Base-by-base conservation (phyloP, 2,329 filamentous ascomycete species). In the Colletotrichum sp. region DNA sequence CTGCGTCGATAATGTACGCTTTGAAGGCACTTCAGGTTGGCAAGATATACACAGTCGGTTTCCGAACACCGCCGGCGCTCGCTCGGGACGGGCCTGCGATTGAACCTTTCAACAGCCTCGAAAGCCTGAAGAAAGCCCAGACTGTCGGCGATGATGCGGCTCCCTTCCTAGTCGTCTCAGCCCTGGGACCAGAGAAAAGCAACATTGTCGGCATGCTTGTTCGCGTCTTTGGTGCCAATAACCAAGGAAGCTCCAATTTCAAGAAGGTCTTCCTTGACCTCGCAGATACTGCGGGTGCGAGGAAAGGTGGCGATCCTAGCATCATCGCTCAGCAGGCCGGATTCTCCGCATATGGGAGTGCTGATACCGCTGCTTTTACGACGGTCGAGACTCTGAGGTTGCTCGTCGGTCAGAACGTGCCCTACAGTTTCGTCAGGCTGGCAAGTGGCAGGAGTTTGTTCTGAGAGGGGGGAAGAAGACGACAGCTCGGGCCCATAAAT, bases 31-130 rank as follows among this genome's bases (percentile, higher is more conserved):
- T 98, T 32, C 92, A 92, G 69, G 92, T 96, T 67, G 93, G 93
- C 43, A 94, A 95, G 72, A 94, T 98, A 52, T 96, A 96, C 83
- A 96, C 95, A 0, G 94, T 96, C 60, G 95, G 95, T 2, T 97
- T 98, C 86, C 92, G 91, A 80, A 93, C 91, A 77, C 84, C 91
- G 77, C 81, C 90, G 80, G 79, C 91, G 1, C 87, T 96, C n/a
- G 91, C 92, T 6, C 87, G 88, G 3, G 92, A 93, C 52, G 84
- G 85, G 3, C 90, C 95, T 36, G 91, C 92, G 1, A 92, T 97
- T 71, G 95, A 97, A 80, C 94, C 94, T 8, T 94, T 97, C 78
- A 94, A 96, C 84, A 92, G 92, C 72, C 89, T 97, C 57, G 93
- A 96, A 79, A 90, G 88, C 64, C 84, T 92, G 18, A 89, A 91